phyloP scores from a whole-genome alignment of 106 monocot genomes.

The Hemerocallis citrina region DNA sequence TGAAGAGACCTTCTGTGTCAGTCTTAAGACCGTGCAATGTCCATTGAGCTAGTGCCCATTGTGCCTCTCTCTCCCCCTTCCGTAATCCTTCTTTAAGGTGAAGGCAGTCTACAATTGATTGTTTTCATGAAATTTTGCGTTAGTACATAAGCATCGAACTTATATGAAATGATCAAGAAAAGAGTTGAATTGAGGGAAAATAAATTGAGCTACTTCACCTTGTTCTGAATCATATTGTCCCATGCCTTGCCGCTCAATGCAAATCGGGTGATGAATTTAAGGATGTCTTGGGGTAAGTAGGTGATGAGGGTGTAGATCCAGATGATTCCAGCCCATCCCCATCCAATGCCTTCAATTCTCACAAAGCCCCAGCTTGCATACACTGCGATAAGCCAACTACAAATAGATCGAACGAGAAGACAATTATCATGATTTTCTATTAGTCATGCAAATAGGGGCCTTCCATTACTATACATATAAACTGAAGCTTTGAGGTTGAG shows the following conservation, averaged over 20 bases:
- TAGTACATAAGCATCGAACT: no score
- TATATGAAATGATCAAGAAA: no score
- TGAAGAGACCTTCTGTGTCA: conserved; percentile 21
- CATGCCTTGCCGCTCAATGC: conserved; percentile 32
- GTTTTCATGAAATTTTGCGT: no score
- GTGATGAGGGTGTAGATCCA: conserved; percentile 27
- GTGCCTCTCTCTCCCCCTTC: conserved; percentile 56
- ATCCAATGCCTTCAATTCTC: conserved; percentile 25
- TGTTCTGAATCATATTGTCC: conserved; percentile 35
- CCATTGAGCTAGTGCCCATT: conserved; percentile 52
- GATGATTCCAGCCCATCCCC: conserved; percentile 39
- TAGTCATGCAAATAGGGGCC: conserved; percentile 39
- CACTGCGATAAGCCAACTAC: no score
- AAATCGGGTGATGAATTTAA: conserved; percentile 34
- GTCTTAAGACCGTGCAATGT: conserved; percentile 47
- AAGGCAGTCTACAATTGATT: conserved; percentile 41
- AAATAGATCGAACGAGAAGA: no score
- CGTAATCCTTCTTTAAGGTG: conserved; percentile 52
- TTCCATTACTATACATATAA: no score
- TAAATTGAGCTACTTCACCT: no score
- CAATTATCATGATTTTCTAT: no score
- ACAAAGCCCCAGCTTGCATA: conserved; percentile 22
- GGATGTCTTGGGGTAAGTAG: conserved; percentile 30
- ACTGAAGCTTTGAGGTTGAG: no score
- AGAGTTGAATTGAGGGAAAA: no score